These are phyloP conservation scores for Lachancea lanzarotensis DNA, from an alignment of 805 yeast genomes.

Conservation along the genomic window DNA sequence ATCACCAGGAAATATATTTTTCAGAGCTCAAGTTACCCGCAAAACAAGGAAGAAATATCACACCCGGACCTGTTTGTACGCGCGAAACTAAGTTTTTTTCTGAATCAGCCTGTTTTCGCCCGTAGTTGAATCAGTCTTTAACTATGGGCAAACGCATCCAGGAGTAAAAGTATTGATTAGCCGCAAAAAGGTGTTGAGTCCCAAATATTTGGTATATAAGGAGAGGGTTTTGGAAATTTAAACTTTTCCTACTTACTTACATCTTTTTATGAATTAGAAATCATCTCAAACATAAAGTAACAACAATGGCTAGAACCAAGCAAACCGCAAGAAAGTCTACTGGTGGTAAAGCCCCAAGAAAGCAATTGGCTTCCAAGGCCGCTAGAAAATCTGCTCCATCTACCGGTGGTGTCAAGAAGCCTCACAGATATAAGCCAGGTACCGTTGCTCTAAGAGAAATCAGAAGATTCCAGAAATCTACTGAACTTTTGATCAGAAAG, in stretches of 20 bases:
- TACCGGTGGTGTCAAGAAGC: slow-evolving; percentile 89
- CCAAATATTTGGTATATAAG: neutral
- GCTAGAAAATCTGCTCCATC: slow-evolving; percentile 92
- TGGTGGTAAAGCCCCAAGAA: slow-evolving; percentile 96
- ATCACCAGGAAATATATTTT: neutral
- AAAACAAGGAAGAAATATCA: neutral
- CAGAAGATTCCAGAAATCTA: slow-evolving; percentile 94
- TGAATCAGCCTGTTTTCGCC: neutral
- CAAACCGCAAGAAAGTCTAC: slow-evolving; percentile 93
- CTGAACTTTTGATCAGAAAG: slow-evolving; percentile 91
- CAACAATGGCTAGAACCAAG: slow-evolving; percentile 80
- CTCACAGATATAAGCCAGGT: slow-evolving; percentile 97
- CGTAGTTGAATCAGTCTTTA: slow-evolving; percentile 1
- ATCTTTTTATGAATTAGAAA: neutral
- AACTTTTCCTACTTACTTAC: neutral
- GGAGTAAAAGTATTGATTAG: neutral
- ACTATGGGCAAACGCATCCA: slow-evolving; percentile 1
- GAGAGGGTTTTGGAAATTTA: neutral
- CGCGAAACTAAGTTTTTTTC: neutral
- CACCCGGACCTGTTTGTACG: slow-evolving; percentile 3
- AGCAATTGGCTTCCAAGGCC: slow-evolving; percentile 85
- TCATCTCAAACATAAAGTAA: neutral
- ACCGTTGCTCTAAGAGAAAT: slow-evolving; percentile 95
- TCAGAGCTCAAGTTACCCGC: neutral
- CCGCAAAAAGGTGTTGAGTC: neutral